phyloP scores from a whole-genome alignment of 495 filamentous ascomycete species.

The Tuber umbilicatum region DNA sequence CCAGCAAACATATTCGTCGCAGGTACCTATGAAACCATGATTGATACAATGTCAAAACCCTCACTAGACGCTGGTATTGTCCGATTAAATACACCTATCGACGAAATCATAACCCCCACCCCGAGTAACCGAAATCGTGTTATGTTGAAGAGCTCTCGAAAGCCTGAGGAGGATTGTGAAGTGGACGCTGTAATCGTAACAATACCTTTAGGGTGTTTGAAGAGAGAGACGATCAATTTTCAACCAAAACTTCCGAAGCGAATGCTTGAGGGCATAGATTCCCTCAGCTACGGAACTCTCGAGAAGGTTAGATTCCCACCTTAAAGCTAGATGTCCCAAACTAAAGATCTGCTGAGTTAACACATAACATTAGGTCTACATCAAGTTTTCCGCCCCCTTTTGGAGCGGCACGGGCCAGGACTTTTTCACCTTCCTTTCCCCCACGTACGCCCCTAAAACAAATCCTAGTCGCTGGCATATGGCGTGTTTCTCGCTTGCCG shows the following conservation, averaged over 20 bases:
- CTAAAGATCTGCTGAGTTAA: neutral
- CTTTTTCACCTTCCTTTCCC: slow-evolving; percentile 66
- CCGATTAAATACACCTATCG: slow-evolving; percentile 55
- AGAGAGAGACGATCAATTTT: slow-evolving; percentile 66
- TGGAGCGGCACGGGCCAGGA: slow-evolving; percentile 44
- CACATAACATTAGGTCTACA: slow-evolving; percentile 56
- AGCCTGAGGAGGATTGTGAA: slow-evolving; percentile 43
- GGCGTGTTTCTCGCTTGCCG: slow-evolving; percentile 70
- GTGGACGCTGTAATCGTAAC: slow-evolving; percentile 88
- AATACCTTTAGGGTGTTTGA: slow-evolving; percentile 80
- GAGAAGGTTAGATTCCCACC: slow-evolving; percentile 58
- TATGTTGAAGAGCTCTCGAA: slow-evolving; percentile 21
- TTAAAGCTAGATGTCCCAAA: neutral
- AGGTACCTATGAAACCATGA: slow-evolving; percentile 73
- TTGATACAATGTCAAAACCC: slow-evolving; percentile 59
- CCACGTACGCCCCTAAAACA: slow-evolving; percentile 52
- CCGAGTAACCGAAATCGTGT: slow-evolving; percentile 36
- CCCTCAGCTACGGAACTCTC: slow-evolving; percentile 76
- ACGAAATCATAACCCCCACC: slow-evolving; percentile 46
- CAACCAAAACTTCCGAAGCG: slow-evolving; percentile 60
- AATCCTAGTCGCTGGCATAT: slow-evolving; percentile 69
- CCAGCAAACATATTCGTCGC: slow-evolving; percentile 82
- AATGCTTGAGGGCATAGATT: slow-evolving; percentile 63
- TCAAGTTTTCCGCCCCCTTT: slow-evolving; percentile 66
- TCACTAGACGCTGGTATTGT: slow-evolving; percentile 60